Percentiles rank a stretch among this genome's conserved stretches.
phyloP scores from a whole-genome alignment of 2,329 filamentous ascomycete species.

The Xylariaceae sp. region DNA sequence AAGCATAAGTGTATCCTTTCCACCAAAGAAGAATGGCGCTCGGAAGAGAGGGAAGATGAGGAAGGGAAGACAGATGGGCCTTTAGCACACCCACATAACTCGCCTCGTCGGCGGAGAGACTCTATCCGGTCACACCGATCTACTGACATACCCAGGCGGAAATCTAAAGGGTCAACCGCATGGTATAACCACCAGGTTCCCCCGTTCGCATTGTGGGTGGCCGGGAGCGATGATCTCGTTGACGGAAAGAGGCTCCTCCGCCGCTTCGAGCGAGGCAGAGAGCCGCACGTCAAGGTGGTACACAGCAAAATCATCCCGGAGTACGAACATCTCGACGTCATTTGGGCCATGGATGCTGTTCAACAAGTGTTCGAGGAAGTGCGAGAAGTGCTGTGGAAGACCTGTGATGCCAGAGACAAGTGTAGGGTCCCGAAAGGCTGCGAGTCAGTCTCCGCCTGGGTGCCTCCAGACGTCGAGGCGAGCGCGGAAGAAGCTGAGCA shows the following conservation, averaged over 20 bases:
- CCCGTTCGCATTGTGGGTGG: constrained; percentile 88
- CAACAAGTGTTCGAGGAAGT: constrained; percentile 84
- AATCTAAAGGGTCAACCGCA: constrained; percentile 60
- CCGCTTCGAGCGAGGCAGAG: constrained; percentile 75
- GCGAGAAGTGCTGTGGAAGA: constrained; percentile 83
- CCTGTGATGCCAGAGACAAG: constrained; percentile 58
- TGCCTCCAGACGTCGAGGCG: constrained; percentile 25
- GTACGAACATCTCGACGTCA: constrained; percentile 92
- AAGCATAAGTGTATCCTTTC: constrained; percentile 84
- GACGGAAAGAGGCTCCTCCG: constrained; percentile 77
- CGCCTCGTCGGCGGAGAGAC: constrained; percentile 19
- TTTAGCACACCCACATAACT: constrained; percentile 41
- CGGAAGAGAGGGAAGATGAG: constrained; percentile 67
- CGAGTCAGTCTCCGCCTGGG: constrained; percentile 54
- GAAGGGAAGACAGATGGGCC: constrained; percentile 58
- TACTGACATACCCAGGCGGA: constrained; percentile 43
- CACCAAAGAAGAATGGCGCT: constrained; percentile 71
- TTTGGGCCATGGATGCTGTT: constrained; percentile 91
- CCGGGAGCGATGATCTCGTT: constrained; percentile 81
- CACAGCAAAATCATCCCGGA: constrained; percentile 83
- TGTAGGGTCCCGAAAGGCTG: constrained; percentile 72
- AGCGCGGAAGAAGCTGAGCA: constrained; percentile 34
- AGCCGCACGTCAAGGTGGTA: constrained; percentile 81
- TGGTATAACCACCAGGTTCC: constrained; percentile 85
- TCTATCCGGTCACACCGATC: constrained; percentile 28